Conservation (phyloP, 1,284 basidiomycete genomes). For the Ceratorhiza oryzae-sativae region DNA sequence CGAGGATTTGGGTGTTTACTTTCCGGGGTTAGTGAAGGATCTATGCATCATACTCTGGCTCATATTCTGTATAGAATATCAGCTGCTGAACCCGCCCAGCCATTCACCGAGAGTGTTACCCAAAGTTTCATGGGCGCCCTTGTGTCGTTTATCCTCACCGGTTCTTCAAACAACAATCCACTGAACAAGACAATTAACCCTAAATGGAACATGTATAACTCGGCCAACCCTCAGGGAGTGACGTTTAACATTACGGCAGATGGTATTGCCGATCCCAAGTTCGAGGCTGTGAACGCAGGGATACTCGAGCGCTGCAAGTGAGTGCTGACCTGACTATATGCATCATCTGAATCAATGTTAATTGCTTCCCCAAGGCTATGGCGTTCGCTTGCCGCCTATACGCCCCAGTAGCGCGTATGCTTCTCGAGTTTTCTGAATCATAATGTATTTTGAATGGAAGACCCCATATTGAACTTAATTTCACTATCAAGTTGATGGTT, state of each 20-base stretch:
- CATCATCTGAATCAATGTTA: too few species aligned
- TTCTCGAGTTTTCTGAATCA: neutral
- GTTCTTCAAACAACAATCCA: constrained; percentile 27
- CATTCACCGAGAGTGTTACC: constrained; percentile 20
- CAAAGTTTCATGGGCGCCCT: constrained; percentile 34
- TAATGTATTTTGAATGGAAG: too few species aligned
- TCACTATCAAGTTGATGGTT: neutral
- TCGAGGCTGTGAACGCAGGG: constrained; percentile 1
- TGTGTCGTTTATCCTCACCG: constrained; percentile 30
- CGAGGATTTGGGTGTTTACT: constrained; percentile 24
- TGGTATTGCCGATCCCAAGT: constrained; percentile 16
- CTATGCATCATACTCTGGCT: neutral
- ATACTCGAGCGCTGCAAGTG: constrained; percentile 23
- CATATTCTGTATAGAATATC: neutral
- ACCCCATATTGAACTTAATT: neutral
- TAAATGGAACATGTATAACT: constrained; percentile 8
- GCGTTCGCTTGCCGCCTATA: too few species aligned
- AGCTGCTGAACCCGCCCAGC: constrained; percentile 11
- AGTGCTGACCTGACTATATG: neutral
- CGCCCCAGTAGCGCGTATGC: neutral
- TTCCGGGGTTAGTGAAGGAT: constrained; percentile 15
- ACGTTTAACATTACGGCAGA: constrained; percentile 13
- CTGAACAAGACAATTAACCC: constrained; percentile 26
- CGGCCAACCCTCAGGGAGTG: constrained; percentile 5
- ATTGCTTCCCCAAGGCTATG: too few species aligned